Conservation (phyloP, 768 basidiomycete genomes). For the Nevesoporus exiguus region DNA sequence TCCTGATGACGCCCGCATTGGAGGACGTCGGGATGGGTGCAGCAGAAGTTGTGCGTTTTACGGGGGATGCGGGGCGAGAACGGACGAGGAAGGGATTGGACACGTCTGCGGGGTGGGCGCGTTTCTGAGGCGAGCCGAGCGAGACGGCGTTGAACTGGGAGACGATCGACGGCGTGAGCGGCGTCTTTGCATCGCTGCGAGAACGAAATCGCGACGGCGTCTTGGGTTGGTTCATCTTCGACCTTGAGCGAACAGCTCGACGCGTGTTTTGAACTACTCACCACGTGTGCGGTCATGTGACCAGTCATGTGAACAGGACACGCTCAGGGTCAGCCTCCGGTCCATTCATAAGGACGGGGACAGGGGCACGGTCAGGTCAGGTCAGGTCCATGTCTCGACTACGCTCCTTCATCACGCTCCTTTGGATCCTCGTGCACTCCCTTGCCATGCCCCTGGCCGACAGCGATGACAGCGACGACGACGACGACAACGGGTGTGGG, state of each 20-base stretch:
- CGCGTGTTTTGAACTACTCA: constrained; percentile 6
- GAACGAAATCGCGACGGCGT: constrained; percentile 47
- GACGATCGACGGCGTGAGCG: constrained; percentile 43
- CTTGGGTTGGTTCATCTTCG: constrained; percentile 35
- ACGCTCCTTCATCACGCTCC: constrained; percentile 20
- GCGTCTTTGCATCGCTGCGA: constrained; percentile 49
- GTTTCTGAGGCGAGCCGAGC: constrained; percentile 31
- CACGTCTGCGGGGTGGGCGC: constrained; percentile 39
- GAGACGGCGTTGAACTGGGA: constrained; percentile 39
- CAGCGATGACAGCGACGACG: too few species aligned
- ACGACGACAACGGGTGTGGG: not conserved
- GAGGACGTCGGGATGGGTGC: constrained; percentile 47
- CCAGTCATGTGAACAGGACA: constrained; percentile 8
- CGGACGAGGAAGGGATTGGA: constrained; percentile 62
- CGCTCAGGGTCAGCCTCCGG: constrained; percentile 21
- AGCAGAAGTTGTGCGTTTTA: constrained; percentile 54
- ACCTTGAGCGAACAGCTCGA: not conserved
- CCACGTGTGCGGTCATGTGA: constrained; percentile 20
- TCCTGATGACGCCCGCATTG: constrained; percentile 72
- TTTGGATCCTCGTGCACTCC: constrained; percentile 12
- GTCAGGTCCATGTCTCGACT: constrained; percentile 15
- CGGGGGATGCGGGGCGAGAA: constrained; percentile 59
- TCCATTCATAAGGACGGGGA: constrained; percentile 9
- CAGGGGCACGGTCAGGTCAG: too few species aligned
- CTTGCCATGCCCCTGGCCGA: constrained; percentile 4